Percentiles rank a stretch among this genome's conserved stretches.
These are phyloP conservation scores for Monosporascus sp. DNA, from an alignment of 2,329 filamentous ascomycete species.

Conservation along the genomic window DNA sequence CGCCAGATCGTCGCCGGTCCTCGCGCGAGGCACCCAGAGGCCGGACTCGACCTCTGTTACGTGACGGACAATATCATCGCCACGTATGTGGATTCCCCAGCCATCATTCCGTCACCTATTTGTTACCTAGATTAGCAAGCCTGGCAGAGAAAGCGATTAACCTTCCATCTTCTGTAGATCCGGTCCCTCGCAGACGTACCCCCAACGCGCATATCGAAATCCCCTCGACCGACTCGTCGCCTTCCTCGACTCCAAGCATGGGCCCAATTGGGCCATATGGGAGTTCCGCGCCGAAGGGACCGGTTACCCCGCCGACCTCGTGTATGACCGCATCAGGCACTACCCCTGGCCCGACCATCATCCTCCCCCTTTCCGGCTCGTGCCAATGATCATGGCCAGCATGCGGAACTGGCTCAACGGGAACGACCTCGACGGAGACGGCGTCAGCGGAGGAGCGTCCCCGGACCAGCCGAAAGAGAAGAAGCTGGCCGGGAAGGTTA, in stretches of 20 bases:
- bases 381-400: constrained; percentile 83
- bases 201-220: constrained; percentile 89
- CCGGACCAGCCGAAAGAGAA: constrained; percentile 28
- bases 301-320: constrained; percentile 86
- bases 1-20: constrained; percentile 90
- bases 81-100: constrained; percentile 39
- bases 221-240: constrained; percentile 80
- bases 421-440: constrained; percentile 35
- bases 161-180: constrained; percentile 63
- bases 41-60: constrained; percentile 90
- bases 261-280: constrained; percentile 87
- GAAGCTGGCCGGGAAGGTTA: constrained; percentile 9
- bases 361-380: constrained; percentile 83
- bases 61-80: constrained; percentile 76
- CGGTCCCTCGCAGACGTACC: constrained; percentile 83
- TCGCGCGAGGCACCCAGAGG: constrained; percentile 76
- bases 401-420: constrained; percentile 84
- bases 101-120: not conserved
- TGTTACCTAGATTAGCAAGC: not conserved
- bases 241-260: constrained; percentile 84
- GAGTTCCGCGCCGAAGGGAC: constrained; percentile 97
- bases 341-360: constrained; percentile 98
- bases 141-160: constrained; percentile 13
- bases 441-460: constrained; percentile 17
- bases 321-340: constrained; percentile 80